These are phyloP conservation scores for Apophysomyces variabilis DNA, from an alignment of 371 early-diverging fungal species.

Conservation along the genomic window DNA sequence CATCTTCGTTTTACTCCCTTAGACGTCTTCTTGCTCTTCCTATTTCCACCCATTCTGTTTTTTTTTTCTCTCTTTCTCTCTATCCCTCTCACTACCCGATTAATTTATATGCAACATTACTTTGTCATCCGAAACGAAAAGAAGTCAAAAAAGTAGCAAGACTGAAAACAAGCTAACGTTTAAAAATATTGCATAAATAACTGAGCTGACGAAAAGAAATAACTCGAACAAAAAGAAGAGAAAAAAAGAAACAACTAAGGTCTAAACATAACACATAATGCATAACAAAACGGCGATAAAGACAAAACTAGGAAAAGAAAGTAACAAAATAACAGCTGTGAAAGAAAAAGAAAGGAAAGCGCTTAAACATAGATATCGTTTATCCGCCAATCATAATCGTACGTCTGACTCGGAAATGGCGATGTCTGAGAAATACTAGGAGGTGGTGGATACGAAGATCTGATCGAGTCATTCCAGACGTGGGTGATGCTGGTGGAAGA, in stretches of 20 bases:
- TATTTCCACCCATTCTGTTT: no score
- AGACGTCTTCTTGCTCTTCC: not conserved
- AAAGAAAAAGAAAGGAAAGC: not conserved
- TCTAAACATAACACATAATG: conserved; percentile 2
- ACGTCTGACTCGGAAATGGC: not conserved
- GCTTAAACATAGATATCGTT: conserved; percentile 1
- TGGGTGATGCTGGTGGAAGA: not conserved
- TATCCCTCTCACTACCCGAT: not conserved
- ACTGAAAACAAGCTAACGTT: not conserved
- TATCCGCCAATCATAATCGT: not conserved
- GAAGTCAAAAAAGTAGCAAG: no score
- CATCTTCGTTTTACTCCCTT: not conserved
- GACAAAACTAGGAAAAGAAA: not conserved
- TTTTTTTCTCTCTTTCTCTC: not conserved
- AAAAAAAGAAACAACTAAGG: not conserved
- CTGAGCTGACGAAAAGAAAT: not conserved
- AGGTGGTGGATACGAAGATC: not conserved
- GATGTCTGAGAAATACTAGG: not conserved
- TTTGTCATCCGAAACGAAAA: not conserved
- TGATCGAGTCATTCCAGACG: not conserved
- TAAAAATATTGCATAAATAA: conserved; percentile 4
- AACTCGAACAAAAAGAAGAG: not conserved
- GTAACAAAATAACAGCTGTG: not conserved
- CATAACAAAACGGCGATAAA: not conserved
- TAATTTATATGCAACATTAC: conserved; percentile 1